These are phyloP conservation scores for Fonsecaea pedrosoi DNA, from an alignment of 2,329 filamentous ascomycete species.

Conservation along the genomic window DNA sequence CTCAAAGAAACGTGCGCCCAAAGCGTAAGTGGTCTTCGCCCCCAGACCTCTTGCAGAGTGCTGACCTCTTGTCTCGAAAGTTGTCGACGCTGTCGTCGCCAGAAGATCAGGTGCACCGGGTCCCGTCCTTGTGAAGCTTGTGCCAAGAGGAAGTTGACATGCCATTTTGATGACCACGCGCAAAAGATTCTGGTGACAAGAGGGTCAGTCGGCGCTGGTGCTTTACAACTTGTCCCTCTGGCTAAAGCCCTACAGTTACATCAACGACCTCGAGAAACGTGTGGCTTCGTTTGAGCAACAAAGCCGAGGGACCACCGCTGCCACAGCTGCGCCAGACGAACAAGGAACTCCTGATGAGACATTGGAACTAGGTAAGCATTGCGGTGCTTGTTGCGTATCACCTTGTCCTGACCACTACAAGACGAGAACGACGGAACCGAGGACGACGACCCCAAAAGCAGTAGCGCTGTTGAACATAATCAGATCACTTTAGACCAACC, in stretches of 20 bases:
- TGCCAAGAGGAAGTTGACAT: slow-evolving; percentile 51
- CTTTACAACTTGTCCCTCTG: neutral
- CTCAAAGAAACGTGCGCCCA: slow-evolving; percentile 8
- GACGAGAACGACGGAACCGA: slow-evolving; percentile 6
- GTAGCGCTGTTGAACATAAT: neutral
- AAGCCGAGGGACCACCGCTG: neutral
- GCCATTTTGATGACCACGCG: slow-evolving; percentile 55
- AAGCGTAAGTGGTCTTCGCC: slow-evolving; percentile 5
- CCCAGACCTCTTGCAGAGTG: neutral
- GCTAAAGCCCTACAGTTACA: slow-evolving; percentile 42
- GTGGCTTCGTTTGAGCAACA: slow-evolving; percentile 11
- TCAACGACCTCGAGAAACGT: slow-evolving; percentile 44
- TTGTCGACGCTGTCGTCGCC: slow-evolving; percentile 54
- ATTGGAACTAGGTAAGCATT: neutral
- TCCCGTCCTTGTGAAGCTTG: slow-evolving; percentile 54
- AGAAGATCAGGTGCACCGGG: slow-evolving; percentile 57
- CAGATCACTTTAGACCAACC: neutral
- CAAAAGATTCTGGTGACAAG: slow-evolving; percentile 59
- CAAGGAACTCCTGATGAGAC: neutral
- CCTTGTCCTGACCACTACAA: neutral
- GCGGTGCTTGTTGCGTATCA: neutral
- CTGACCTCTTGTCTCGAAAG: slow-evolving; percentile 31
- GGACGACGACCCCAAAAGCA: neutral
- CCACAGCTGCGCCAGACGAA: neutral
- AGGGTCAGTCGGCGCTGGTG: slow-evolving; percentile 46